Evolutionary conservation across 2,329 filamentous ascomycete species (phyloP), one percentile per base, ranked within the genome.

Genomic region (Fusarium newnesense): DNA sequence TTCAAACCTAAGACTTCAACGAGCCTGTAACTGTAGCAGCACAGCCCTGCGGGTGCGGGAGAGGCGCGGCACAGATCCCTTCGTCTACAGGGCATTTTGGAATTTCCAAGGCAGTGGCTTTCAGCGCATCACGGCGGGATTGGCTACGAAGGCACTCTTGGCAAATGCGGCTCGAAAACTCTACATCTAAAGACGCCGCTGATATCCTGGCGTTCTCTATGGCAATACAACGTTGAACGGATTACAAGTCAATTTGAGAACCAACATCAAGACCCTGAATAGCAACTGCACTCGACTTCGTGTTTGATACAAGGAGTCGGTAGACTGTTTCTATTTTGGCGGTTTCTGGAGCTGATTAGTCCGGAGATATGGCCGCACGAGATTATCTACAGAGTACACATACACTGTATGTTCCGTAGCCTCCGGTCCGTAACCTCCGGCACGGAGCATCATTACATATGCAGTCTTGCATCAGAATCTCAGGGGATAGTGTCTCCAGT

Each of bases 91-190:
- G 34, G 21, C 28, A 54, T 19, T 26, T 30, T 13, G 11, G 26
- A 37, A 18, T 36, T 70, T 74, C 57, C 60, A 67, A 71, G 70
- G 64, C 54, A 70, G 42, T 63, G 50, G n/a, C 66, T 54, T 67
- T 42, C n/a, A 67, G 65, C 60, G 54, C 54, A 60, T 49, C 46
- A 32, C 54, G 47, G 39, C 46, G 50, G 74, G 69, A 76, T 74
- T 74, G 69, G 72, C 63, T 64, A 63, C 44, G 60, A 65, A 44
- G 21, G 30, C 28, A 24, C 32, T 67, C 65, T 73, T 74, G 72
- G 65, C 65, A 64, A 50, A 75, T 72, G 70, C 72, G 50, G 60
- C 70, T 69, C 68, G 74, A 68, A 76, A 76, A 68, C 62, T 70
- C 61, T 58, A 43, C 43, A 56, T 19, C 56, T 52, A 21, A 42